phyloP scores from a whole-genome alignment of 2,329 filamentous ascomycete genomes.

The Monosporascus sp. region DNA sequence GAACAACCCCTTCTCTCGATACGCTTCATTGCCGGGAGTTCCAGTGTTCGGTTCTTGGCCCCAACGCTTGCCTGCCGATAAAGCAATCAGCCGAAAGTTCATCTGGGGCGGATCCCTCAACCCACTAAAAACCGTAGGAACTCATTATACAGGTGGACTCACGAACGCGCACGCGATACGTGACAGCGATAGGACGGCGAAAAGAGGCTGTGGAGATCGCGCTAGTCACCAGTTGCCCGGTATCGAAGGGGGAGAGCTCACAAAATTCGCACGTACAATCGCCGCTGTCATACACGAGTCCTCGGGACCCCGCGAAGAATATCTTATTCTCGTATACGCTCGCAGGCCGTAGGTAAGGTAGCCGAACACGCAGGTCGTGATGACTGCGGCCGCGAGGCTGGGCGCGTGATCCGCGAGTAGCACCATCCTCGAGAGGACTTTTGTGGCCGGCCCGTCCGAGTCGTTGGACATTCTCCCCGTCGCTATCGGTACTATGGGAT shows the following conservation, averaged over 20 bases:
- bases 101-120: not conserved
- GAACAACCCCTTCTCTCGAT: conserved; percentile 8
- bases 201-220: conserved; percentile 3
- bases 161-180: conserved; percentile 8
- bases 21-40: conserved; percentile 8
- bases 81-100: not conserved
- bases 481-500: no score
- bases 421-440: conserved; percentile 3
- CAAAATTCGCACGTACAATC: conserved; percentile 2
- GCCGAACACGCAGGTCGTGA: conserved; percentile 8
- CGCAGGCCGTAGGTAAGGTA: conserved; percentile 8
- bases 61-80: conserved; percentile 8
- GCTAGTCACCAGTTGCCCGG: not conserved
- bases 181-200: conserved; percentile 11
- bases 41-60: conserved; percentile 3
- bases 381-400: conserved; percentile 12
- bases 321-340: conserved; percentile 8
- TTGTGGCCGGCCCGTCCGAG: no score
- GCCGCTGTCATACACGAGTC: conserved; percentile 13
- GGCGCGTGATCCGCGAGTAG: conserved; percentile 11
- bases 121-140: not conserved
- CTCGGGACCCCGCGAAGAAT: conserved; percentile 11
- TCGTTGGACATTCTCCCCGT: no score
- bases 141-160: not conserved
- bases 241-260: no score